A percentile compares a stretch with the other conserved stretches of the same genome.
phyloP scores from a whole-genome alignment of 768 basidiomycete genomes.

The Mrakia frigida region DNA sequence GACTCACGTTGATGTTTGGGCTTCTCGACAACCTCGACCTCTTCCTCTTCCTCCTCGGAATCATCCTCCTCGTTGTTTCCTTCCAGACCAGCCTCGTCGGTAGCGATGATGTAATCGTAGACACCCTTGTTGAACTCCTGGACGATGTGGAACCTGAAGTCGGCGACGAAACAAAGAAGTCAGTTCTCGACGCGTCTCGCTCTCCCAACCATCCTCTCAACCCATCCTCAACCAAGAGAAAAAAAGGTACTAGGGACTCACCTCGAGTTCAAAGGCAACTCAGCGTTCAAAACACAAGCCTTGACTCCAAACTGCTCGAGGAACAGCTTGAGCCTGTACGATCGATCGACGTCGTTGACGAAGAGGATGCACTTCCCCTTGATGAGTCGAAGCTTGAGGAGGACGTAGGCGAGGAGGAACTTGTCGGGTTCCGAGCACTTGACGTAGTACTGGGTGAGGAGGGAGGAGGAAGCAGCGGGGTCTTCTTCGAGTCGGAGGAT shows the following conservation, averaged over 20 bases:
- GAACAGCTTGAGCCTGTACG: slow-evolving; percentile 94
- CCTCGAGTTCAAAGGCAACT: slow-evolving; percentile 91
- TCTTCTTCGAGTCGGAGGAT: slow-evolving; percentile 83
- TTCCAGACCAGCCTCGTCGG: slow-evolving; percentile 71
- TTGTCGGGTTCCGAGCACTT: slow-evolving; percentile 90
- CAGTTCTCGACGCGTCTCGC: neutral
- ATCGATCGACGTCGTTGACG: slow-evolving; percentile 90
- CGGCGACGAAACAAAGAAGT: neutral
- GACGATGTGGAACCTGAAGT: slow-evolving; percentile 74
- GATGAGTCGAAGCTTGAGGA: slow-evolving; percentile 91
- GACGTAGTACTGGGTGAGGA: slow-evolving; percentile 80
- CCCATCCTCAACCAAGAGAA: neutral
- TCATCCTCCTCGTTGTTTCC: slow-evolving; percentile 49
- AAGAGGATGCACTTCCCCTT: slow-evolving; percentile 95
- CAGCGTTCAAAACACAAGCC: slow-evolving; percentile 91
- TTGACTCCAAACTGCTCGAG: slow-evolving; percentile 96
- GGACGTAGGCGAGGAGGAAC: slow-evolving; percentile 91
- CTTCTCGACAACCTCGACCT: slow-evolving; percentile 19
- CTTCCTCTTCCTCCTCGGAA: slow-evolving; percentile 33
- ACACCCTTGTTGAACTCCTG: slow-evolving; percentile 99
- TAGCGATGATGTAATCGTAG: slow-evolving; percentile 97
- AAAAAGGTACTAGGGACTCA: slow-evolving; percentile 37
- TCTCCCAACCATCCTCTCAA: neutral
- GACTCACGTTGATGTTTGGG: slow-evolving; percentile 21
- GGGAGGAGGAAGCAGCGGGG: slow-evolving; percentile 65